Evolutionary conservation across 305 asterid species (phyloP).

Genomic region (Fraxinus floribunda): DNA sequence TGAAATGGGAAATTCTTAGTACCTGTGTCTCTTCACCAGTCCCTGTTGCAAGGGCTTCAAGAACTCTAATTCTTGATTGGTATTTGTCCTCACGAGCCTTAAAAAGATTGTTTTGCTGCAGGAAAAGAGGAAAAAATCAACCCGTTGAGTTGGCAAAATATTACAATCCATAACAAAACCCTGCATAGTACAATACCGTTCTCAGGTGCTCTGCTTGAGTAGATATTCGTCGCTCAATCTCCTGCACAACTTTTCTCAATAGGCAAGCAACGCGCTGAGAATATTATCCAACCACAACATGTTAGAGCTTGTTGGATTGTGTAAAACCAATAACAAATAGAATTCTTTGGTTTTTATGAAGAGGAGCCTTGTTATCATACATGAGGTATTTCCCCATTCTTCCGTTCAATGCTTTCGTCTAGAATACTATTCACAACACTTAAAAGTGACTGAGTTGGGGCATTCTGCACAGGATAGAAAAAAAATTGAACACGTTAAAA

Average conservation of each 20-base stretch:
- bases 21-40: slow-evolving; percentile 79
- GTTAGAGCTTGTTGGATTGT: slow-evolving; percentile 16
- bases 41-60: slow-evolving; percentile 90
- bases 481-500: slow-evolving; percentile 13
- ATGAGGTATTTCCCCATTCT: slow-evolving; percentile 86
- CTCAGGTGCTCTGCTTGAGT: slow-evolving; percentile 92
- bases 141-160: slow-evolving; percentile 2
- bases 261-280: slow-evolving; percentile 84
- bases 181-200: slow-evolving; percentile 44
- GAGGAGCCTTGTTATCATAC: slow-evolving; percentile 41
- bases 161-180: slow-evolving; percentile 7
- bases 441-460: slow-evolving; percentile 88
- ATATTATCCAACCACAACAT: not conserved
- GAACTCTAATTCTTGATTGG: slow-evolving; percentile 86
- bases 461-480: slow-evolving; percentile 53
- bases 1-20: not conserved
- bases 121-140: not conserved
- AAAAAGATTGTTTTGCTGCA: slow-evolving; percentile 88
- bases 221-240: slow-evolving; percentile 84
- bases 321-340: not conserved
- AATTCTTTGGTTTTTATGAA: slow-evolving; percentile 3
- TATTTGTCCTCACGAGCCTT: slow-evolving; percentile 96
- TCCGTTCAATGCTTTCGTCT: slow-evolving; percentile 83
- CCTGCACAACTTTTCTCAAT: slow-evolving; percentile 90
- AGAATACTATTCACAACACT: slow-evolving; percentile 79